Evolutionary conservation across 176 grass and related monocot species (phyloP).

Genomic region (Cocos nucifera): DNA sequence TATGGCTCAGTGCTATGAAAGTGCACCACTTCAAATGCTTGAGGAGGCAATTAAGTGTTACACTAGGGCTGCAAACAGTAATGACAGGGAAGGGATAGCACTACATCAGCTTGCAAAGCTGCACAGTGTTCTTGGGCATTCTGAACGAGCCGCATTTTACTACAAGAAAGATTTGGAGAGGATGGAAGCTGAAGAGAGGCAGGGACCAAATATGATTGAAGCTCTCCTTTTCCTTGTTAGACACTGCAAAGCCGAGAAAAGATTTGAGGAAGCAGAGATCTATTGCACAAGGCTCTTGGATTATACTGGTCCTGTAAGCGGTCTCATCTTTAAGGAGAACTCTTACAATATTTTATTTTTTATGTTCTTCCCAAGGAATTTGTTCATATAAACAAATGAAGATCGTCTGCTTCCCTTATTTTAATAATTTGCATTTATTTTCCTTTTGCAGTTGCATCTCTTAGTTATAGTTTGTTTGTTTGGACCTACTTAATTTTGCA

Average conservation of each 20-base stretch:
- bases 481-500: constrained; percentile 27
- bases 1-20: constrained; percentile 98
- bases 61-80: constrained; percentile 65
- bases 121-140: constrained; percentile 55
- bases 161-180: constrained; percentile 91
- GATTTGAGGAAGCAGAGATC: constrained; percentile 70
- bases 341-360: too few relatives aligned
- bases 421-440: too few relatives aligned
- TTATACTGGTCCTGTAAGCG: constrained; percentile 90
- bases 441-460: too few relatives aligned
- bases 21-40: constrained; percentile 73
- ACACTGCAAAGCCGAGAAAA: constrained; percentile 55
- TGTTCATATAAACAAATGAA: too few relatives aligned
- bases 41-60: constrained; percentile 96
- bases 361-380: too few relatives aligned
- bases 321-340: neutral
- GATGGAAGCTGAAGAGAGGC: constrained; percentile 88
- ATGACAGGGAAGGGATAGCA: constrained; percentile 89
- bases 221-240: constrained; percentile 89
- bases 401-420: too few relatives aligned
- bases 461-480: too few relatives aligned
- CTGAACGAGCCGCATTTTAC: constrained; percentile 69
- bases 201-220: constrained; percentile 78
- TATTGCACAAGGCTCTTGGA: constrained; percentile 90
- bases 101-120: constrained; percentile 75